A percentile compares a stretch with the other conserved stretches of the same genome.
These are phyloP conservation scores for Insectozyma bohioensis DNA, from an alignment of 1,139 yeast species.

Conservation along the genomic window DNA sequence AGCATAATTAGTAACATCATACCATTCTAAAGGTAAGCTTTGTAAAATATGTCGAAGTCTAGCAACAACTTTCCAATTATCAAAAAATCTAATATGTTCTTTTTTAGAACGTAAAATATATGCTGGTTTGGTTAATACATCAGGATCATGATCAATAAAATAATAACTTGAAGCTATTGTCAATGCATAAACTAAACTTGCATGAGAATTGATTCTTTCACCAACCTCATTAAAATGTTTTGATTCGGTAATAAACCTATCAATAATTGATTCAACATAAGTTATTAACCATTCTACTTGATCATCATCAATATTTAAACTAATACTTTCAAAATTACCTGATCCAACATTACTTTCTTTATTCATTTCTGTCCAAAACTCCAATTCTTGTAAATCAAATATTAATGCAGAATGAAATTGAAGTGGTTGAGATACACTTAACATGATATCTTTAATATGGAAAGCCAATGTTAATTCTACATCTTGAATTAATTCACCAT, in stretches of 20 bases:
- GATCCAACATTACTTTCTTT: slow-evolving; percentile 30
- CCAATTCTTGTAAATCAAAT: slow-evolving; percentile 28
- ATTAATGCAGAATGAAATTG: slow-evolving; percentile 24
- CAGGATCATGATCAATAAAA: slow-evolving; percentile 77
- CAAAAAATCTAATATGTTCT: slow-evolving; percentile 75
- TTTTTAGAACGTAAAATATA: slow-evolving; percentile 69
- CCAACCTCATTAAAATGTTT: slow-evolving; percentile 18
- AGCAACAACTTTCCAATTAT: slow-evolving; percentile 84
- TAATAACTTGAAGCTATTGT: slow-evolving; percentile 62
- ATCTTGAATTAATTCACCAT: slow-evolving; percentile 6
- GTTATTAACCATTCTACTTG: slow-evolving; percentile 39
- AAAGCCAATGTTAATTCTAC: slow-evolving; percentile 25
- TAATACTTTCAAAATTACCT: slow-evolving; percentile 30
- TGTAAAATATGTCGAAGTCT: slow-evolving; percentile 72
- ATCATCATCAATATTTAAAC: slow-evolving; percentile 30
- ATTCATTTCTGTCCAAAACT: slow-evolving; percentile 43
- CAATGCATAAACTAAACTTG: slow-evolving; percentile 53
- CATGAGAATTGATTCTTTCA: slow-evolving; percentile 19
- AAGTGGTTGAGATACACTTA: slow-evolving; percentile 25
- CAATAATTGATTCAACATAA: slow-evolving; percentile 22
- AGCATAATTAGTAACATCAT: slow-evolving; percentile 20
- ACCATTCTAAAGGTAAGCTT: slow-evolving; percentile 59
- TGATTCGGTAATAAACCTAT: slow-evolving; percentile 22
- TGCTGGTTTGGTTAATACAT: slow-evolving; percentile 87
- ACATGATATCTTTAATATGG: slow-evolving; percentile 30